Evolutionary conservation across 192 early-diverging fungal genomes (phyloP), one percentile per base, ranked within the genome.

Genomic region (Glomus cerebriforme): DNA sequence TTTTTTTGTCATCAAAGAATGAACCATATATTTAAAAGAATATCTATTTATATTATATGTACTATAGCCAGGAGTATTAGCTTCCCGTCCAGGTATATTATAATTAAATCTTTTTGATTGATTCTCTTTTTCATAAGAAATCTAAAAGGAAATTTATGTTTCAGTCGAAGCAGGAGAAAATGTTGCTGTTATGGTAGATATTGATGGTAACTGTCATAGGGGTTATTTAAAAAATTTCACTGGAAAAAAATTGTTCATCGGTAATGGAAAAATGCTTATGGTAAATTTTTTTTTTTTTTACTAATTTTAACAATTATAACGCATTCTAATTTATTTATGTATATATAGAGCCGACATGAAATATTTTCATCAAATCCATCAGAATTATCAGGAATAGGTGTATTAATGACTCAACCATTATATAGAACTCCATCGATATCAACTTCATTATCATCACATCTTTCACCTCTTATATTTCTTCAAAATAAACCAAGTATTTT

Each of bases 131-230:
- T 39, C 9, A 1, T 12, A 43, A 43, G 10, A 43, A 10, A 43
- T 43, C 39, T 43, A 12, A 17, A n/a, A 19, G 7, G 19, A 13
- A 26, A n/a, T 76, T 47, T n/a, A n/a, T 26, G 13, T 6, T 8
- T 9, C n/a, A 68, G 66, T 68, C 2, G 66, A 68, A 37, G 35
- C 15, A 22, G 31, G 15, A 31, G 64, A 78, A 54, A 26, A 67
- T 37, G 77, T 78, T 19, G 64, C 77, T 47, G 35, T 78, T 7
- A 78, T 78, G 77, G 77, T 78, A 70, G 77, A 78, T 78, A 1
- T 78, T 5, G 77, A 78, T 49, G 67, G 67, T 9, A 78, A 69
- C 3, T 78, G 77, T 26, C 15, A 34, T 31, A 27, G 77, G n/a
- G 77, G 77, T 19, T 68, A 29, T 22, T 69, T 67, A 29, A 67